phyloP scores from a whole-genome alignment of 169 alveolate genomes.

The Babesia microti region DNA sequence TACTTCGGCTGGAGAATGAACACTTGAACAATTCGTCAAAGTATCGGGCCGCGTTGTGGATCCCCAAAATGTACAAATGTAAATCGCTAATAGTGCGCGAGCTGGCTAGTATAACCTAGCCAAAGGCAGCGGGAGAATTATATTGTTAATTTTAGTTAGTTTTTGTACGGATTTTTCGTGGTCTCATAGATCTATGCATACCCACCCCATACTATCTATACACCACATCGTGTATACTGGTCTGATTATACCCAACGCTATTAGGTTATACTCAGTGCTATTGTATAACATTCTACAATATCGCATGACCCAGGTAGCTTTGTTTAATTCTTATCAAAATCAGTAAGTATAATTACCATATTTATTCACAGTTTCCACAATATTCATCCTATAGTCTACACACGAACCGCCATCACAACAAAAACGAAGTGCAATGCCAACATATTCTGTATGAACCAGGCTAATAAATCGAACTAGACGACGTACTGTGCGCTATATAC shows the following conservation, averaged over 20 bases:
- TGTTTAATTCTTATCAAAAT: constrained; percentile 17
- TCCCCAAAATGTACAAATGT: constrained; percentile 39
- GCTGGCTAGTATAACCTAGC: constrained; percentile 38
- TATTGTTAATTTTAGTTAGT: constrained; percentile 2
- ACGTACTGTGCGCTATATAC: too few relatives aligned
- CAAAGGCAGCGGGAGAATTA: constrained; percentile 22
- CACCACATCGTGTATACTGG: constrained; percentile 9
- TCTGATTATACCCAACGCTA: not conserved
- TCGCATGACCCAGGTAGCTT: constrained; percentile 10
- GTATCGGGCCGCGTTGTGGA: constrained; percentile 72
- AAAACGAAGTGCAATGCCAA: too few relatives aligned
- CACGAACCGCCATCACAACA: too few relatives aligned
- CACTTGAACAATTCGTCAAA: constrained; percentile 69
- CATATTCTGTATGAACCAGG: too few relatives aligned
- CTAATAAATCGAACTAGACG: too few relatives aligned
- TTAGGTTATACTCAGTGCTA: constrained; percentile 18
- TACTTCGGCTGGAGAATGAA: constrained; percentile 69
- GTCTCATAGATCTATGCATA: constrained; percentile 7
- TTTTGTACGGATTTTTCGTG: constrained; percentile 3
- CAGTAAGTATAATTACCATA: constrained; percentile 8
- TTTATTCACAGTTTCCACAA: too few relatives aligned
- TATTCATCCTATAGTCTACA: too few relatives aligned
- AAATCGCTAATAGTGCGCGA: constrained; percentile 38
- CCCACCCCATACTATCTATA: constrained; percentile 24
- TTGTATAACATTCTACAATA: constrained; percentile 11